These are phyloP conservation scores for Dacryopinax spathularia DNA, from an alignment of 768 basidiomycete species.

Conservation along the genomic window DNA sequence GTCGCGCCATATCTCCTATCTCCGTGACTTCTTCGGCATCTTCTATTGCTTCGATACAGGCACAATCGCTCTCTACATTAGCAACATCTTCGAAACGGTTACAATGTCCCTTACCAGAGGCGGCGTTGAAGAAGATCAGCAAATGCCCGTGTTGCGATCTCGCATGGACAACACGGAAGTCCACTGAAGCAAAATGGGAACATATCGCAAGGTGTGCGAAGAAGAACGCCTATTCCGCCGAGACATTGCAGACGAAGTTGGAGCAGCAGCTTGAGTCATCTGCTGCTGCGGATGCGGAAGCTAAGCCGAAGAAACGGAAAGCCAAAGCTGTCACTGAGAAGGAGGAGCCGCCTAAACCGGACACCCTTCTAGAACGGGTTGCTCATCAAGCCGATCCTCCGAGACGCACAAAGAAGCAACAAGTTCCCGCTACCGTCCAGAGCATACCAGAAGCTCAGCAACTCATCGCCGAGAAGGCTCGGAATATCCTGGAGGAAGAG, in stretches of 20 bases:
- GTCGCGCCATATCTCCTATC: neutral
- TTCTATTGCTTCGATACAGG: too few species aligned
- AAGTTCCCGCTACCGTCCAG: conserved; percentile 31
- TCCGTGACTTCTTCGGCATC: neutral
- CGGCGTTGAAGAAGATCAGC: neutral
- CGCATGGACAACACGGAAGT: conserved; percentile 60
- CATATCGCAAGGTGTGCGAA: conserved; percentile 59
- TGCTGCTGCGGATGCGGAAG: conserved; percentile 1
- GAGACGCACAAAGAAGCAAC: conserved; percentile 30
- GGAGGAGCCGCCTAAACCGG: conserved; percentile 20
- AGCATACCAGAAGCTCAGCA: conserved; percentile 35
- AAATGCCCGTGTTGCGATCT: conserved; percentile 6
- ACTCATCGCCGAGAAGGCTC: conserved; percentile 29
- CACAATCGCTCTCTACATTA: neutral
- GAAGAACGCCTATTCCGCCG: conserved; percentile 39
- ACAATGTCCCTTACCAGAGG: neutral
- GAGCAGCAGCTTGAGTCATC: conserved; percentile 34
- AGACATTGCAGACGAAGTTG: conserved; percentile 42
- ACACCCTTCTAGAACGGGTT: conserved; percentile 40
- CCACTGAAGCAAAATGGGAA: conserved; percentile 41
- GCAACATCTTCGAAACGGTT: neutral
- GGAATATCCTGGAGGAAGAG: conserved; percentile 22
- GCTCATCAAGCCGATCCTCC: conserved; percentile 34
- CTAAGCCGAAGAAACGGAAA: conserved; percentile 18
- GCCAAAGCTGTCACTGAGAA: conserved; percentile 10